Conservation (phyloP, 1,284 basidiomycete genomes). For the Spongiforma sp. region DNA sequence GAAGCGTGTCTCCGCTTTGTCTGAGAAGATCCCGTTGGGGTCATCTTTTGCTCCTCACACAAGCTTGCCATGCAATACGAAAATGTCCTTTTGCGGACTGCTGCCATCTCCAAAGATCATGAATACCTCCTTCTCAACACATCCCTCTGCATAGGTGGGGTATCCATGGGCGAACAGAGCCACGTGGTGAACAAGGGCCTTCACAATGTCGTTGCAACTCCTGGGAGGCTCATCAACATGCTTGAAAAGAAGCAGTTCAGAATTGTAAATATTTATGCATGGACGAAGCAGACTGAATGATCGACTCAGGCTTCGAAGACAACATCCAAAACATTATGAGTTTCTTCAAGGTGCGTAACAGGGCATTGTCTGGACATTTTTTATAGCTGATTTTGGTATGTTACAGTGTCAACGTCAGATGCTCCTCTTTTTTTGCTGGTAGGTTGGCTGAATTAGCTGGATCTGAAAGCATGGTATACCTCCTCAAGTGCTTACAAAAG, state of each 20-base stretch:
- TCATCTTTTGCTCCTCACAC: constrained; percentile 94
- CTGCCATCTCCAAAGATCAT: constrained; percentile 77
- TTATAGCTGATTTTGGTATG: neutral
- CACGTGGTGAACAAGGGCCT: constrained; percentile 86
- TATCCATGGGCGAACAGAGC: constrained; percentile 96
- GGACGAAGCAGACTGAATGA: constrained; percentile 99
- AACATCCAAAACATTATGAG: no score
- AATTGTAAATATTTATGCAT: constrained; percentile 95
- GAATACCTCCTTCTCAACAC: constrained; percentile 89
- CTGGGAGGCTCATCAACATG: constrained; percentile 97
- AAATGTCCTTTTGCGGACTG: constrained; percentile 89
- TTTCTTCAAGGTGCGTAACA: constrained; percentile 83
- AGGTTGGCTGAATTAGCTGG: constrained; percentile 99
- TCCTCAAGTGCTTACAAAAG: constrained; percentile 96
- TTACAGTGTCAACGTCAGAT: constrained; percentile 90
- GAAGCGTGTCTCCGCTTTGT: constrained; percentile 91
- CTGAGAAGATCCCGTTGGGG: constrained; percentile 94
- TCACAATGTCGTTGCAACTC: constrained; percentile 97
- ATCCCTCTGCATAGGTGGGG: constrained; percentile 95
- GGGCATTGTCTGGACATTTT: constrained; percentile 20
- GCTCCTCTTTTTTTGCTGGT: constrained; percentile 95
- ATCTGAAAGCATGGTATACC: constrained; percentile 99
- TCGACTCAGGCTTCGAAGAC: constrained; percentile 98
- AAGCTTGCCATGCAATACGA: constrained; percentile 95
- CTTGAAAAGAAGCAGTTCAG: constrained; percentile 93